Evolutionary conservation across 805 yeast genomes (phyloP), one percentile per base, ranked within the genome.

Genomic region (Metschnikowia lachancei): DNA sequence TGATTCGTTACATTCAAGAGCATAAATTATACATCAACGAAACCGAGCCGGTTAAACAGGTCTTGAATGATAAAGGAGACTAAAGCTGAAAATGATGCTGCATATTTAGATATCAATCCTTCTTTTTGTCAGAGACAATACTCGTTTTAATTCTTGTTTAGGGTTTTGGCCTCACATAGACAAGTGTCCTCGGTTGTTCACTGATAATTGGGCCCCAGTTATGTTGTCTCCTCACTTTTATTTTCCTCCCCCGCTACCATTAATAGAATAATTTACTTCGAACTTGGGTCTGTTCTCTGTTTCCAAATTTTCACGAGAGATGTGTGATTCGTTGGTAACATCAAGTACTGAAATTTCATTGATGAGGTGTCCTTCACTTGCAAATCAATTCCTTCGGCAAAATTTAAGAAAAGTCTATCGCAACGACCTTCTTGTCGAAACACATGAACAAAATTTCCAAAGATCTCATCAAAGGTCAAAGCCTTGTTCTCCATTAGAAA

Each of bases 41-140:
- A 57, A 81, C 87, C 10, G 98, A 92, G 65, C 97, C 98, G 1
- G 98, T 92, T 41, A 90, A 91, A 65, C 90, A 87, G 68, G 97
- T 92, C 18, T 76, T 62, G 73, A 65, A 48, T 51, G 54, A 70
- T 55, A 50, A 58, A 51, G 62, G 60, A 9, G 65, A 62, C 47
- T 62, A 33, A 41, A 18, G 13, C 10, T 26, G 28, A 29, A 33
- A 14, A n/a, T 19, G 32, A 14, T 22, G 12, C 38, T 18, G 12
- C 4, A 8, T 17, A 36, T 14, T 7, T 13, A 18, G 22, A 19
- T 19, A 22, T 36, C 36, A 33, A 26, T 22, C 32, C 20, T 29
- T n/a, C 28, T 13, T 11, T 19, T 18, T 39, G 26, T 30, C 19
- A 16, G 18, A 30, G 35, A 19, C 35, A 11, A 17, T 14, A 11